Percentiles rank a stretch among this genome's conserved stretches.
These are phyloP conservation scores for Pichia sp. DNA, from an alignment of 1,139 yeast genomes.

Conservation along the genomic window DNA sequence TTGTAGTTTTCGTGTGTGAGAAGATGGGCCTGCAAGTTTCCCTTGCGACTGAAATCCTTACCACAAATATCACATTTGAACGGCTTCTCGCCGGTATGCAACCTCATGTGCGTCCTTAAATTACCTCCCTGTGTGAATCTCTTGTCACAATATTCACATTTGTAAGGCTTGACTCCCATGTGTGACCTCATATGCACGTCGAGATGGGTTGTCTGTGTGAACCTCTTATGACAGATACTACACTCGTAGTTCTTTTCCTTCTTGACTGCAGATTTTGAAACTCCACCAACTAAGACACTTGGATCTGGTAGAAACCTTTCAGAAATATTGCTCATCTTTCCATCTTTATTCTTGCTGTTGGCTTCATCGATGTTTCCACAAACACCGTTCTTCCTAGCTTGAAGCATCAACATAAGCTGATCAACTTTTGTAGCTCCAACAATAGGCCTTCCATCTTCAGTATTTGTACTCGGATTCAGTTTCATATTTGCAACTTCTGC, in stretches of 20 bases:
- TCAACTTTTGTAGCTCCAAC: conserved; percentile 86
- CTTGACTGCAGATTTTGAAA: conserved; percentile 53
- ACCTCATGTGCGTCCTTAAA: conserved; percentile 74
- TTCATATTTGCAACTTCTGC: too few species aligned
- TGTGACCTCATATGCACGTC: conserved; percentile 77
- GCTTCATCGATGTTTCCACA: conserved; percentile 50
- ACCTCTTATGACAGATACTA: conserved; percentile 59
- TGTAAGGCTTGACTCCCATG: conserved; percentile 72
- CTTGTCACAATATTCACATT: conserved; percentile 72
- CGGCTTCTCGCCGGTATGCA: conserved; percentile 92
- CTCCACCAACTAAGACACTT: conserved; percentile 72
- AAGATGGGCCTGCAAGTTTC: conserved; percentile 81
- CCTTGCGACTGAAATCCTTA: conserved; percentile 77
- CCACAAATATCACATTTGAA: conserved; percentile 69
- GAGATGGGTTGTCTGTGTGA: conserved; percentile 69
- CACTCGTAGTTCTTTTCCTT: conserved; percentile 57
- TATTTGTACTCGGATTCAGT: too few species aligned
- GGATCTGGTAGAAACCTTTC: conserved; percentile 47
- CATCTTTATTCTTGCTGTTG: conserved; percentile 47
- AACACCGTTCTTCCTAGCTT: conserved; percentile 74
- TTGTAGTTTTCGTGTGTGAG: conserved; percentile 73
- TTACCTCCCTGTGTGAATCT: conserved; percentile 91
- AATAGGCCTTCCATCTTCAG: conserved; percentile 58
- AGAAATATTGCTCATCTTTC: conserved; percentile 22
- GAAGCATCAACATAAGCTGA: conserved; percentile 82